Evolutionary conservation across 768 basidiomycete species (phyloP).

Genomic region (Glaciozyma martinii): DNA sequence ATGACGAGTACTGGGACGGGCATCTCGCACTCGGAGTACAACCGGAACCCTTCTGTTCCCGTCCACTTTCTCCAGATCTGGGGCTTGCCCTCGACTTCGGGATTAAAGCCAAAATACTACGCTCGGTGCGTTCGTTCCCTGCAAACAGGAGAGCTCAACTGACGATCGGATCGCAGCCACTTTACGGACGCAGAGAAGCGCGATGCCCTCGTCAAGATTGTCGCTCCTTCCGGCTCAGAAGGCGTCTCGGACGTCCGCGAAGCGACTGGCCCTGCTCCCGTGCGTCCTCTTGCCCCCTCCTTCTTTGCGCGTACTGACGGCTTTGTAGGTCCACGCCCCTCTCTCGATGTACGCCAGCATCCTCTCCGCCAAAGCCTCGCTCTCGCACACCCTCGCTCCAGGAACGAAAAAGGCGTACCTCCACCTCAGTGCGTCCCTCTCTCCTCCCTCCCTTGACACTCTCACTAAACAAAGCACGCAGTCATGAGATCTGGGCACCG

Average conservation of each 20-base stretch:
- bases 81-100: constrained; percentile 45
- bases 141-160: neutral
- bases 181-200: constrained; percentile 74
- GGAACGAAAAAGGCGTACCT: constrained; percentile 59
- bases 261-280: constrained; percentile 68
- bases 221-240: constrained; percentile 56
- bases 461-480: constrained; percentile 64
- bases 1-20: constrained; percentile 83
- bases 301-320: constrained; percentile 48
- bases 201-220: constrained; percentile 61
- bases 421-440: constrained; percentile 54
- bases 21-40: constrained; percentile 53
- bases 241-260: constrained; percentile 59
- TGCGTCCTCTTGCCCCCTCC: constrained; percentile 23
- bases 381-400: constrained; percentile 48
- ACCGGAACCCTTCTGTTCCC: neutral
- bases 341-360: constrained; percentile 67
- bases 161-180: constrained; percentile 42
- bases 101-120: constrained; percentile 44
- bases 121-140: constrained; percentile 29
- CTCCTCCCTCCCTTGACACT: constrained; percentile 45
- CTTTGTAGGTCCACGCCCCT: constrained; percentile 32
- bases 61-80: constrained; percentile 63
- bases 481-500: constrained; percentile 72
- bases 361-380: constrained; percentile 50